Conservation (phyloP, 148 eudicot species). For the Camellia sinensis region DNA sequence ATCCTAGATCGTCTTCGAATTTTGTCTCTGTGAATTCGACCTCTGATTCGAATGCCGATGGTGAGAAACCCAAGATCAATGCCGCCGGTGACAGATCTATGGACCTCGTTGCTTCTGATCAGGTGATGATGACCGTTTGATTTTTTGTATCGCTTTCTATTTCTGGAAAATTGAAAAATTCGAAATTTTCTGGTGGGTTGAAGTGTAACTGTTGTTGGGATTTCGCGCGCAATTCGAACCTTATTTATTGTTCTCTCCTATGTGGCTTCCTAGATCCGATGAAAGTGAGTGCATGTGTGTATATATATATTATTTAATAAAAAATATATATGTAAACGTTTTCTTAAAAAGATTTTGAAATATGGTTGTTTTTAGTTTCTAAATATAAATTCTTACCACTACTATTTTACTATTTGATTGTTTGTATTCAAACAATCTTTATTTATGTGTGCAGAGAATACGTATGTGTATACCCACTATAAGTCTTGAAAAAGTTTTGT, state of each 20-base stretch:
- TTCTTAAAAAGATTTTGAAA: slow-evolving; percentile 9
- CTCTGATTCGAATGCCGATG: slow-evolving; percentile 25
- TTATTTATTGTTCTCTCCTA: slow-evolving; percentile 20
- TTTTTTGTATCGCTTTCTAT: background rate
- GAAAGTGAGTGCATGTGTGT: slow-evolving; percentile 18
- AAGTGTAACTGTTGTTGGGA: slow-evolving; percentile 16
- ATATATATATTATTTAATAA: background rate
- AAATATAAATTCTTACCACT: slow-evolving; percentile 1
- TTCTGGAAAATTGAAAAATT: slow-evolving; percentile 12
- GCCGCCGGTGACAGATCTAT: slow-evolving; percentile 38
- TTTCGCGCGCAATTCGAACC: slow-evolving; percentile 50
- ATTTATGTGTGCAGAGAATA: slow-evolving; percentile 15
- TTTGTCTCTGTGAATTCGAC: slow-evolving; percentile 22
- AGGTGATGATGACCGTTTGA: slow-evolving; percentile 9
- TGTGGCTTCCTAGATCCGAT: slow-evolving; percentile 26
- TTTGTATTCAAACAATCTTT: slow-evolving; percentile 13
- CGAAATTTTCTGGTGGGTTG: slow-evolving; percentile 3
- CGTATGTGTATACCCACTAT: background rate
- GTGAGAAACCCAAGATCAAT: slow-evolving; percentile 32
- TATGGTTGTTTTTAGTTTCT: slow-evolving; percentile 6
- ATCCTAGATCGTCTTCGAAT: slow-evolving; percentile 13
- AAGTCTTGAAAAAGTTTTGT: slow-evolving; percentile 45
- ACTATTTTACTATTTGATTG: slow-evolving; percentile 16
- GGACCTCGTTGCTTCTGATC: slow-evolving; percentile 15
- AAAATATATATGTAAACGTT: background rate